These are phyloP conservation scores for Aegilops umbellulata DNA, from an alignment of 176 grass and related monocot genomes.

Conservation along the genomic window DNA sequence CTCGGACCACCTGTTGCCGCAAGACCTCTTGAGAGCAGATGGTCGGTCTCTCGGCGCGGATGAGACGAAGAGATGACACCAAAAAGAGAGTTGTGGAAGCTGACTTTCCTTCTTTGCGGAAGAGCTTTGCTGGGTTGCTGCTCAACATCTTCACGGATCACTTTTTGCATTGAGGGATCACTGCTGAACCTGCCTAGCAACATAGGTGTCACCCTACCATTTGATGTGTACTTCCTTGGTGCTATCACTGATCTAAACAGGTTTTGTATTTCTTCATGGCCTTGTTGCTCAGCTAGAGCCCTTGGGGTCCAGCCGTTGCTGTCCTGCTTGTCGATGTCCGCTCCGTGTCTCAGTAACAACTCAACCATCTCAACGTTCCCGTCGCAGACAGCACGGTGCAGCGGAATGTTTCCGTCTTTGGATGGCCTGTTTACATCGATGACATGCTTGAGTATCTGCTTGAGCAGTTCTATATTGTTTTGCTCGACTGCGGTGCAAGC, in stretches of 20 bases:
- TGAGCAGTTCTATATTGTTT: constrained; percentile 53
- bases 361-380: constrained; percentile 58
- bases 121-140: constrained; percentile 6
- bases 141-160: constrained; percentile 20
- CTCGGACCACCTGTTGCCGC: background rate
- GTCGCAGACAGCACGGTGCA: constrained; percentile 78
- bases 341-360: constrained; percentile 61
- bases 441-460: constrained; percentile 55
- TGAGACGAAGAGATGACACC: constrained; percentile 60
- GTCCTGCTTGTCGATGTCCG: constrained; percentile 54
- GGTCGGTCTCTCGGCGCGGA: background rate
- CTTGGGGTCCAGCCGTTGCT: constrained; percentile 58
- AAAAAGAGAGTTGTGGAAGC: constrained; percentile 91
- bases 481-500: constrained; percentile 60
- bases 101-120: constrained; percentile 39
- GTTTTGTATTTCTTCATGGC: constrained; percentile 65
- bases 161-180: constrained; percentile 50
- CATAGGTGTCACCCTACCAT: background rate
- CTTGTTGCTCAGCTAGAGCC: constrained; percentile 82
- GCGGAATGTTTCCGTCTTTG: constrained; percentile 62
- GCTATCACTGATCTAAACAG: constrained; percentile 48
- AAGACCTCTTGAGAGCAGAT: constrained; percentile 25
- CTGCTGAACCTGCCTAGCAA: constrained; percentile 58
- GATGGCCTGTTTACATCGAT: constrained; percentile 39
- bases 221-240: background rate